Evolutionary conservation across 2,329 filamentous ascomycete genomes (phyloP).

Genomic region (Cadophora malorum): DNA sequence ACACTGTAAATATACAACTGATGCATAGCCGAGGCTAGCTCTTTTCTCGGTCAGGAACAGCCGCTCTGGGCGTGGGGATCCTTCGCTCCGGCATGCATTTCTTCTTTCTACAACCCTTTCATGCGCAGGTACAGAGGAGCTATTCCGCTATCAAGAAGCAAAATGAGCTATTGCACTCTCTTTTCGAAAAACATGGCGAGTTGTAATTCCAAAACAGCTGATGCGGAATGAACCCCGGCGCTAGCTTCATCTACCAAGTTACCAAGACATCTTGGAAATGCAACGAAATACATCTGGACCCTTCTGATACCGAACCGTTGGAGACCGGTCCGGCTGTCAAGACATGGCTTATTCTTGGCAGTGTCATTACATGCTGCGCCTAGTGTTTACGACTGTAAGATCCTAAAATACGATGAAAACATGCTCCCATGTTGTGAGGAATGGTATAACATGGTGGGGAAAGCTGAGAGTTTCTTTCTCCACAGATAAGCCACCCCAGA

Average conservation of each 20-base stretch:
- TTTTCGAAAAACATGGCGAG: neutral
- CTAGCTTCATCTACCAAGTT: conserved; percentile 2
- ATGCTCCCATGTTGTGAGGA: neutral
- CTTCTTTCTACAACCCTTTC: too few relatives aligned
- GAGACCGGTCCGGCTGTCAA: conserved; percentile 6
- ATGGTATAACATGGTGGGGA: neutral
- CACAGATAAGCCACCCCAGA: conserved; percentile 8
- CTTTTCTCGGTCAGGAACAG: too few relatives aligned
- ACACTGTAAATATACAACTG: neutral
- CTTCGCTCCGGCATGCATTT: too few relatives aligned
- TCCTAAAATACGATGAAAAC: neutral
- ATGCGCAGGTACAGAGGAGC: neutral
- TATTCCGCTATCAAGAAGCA: neutral
- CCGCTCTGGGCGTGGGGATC: too few relatives aligned
- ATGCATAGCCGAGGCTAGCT: neutral
- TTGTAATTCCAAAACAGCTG: neutral
- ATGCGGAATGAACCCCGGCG: conserved; percentile 13
- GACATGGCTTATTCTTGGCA: neutral
- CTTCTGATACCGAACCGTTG: neutral
- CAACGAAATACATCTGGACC: neutral
- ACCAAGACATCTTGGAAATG: neutral
- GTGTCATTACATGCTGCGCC: neutral
- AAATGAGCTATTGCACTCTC: neutral
- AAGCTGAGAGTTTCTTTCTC: neutral
- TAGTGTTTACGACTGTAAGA: neutral